Base-by-base conservation (phyloP, 129 eudicot species). In the Flaveria sonorensis region DNA sequence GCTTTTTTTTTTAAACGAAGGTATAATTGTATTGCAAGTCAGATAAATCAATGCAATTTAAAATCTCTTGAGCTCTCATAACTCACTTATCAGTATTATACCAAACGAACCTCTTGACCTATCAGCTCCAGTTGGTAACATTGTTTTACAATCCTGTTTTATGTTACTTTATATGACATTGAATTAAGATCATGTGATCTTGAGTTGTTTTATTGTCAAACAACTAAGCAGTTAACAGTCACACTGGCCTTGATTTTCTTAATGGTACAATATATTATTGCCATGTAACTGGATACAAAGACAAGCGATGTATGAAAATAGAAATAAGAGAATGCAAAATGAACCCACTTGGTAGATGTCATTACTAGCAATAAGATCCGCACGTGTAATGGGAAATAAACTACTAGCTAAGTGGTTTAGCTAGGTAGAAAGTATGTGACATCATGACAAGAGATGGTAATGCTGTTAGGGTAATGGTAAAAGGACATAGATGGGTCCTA, bases 111-210 rank as follows among this genome's bases (percentile, higher is more conserved):
- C 70, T 42, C 43, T 73, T 57, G 68, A 73, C 15, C 45, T 59
- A 23, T 74, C 42, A 56, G 56, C 26, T 60, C 70, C 68, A 24
- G 70, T 57, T 59, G 57, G 45, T 57, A 47, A 74, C 69, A 57
- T 36, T 57, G 68, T 13, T 73, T 24, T 48, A 59, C n/a, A 59
- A 62, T 62, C 43, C 68, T 62, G 45, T 30, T 28, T 14, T 62
- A 16, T 62, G 43, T 62, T 62, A 26, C 5, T 62, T 30, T 18
- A 52, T 52, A 30, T 10, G 60, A 32, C 7, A 73, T 14, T 72
- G 43, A 32, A 56, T 73, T 32, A 73, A 14, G 51, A 42, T 73
- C 20, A 55, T 56, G 53, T 73, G 67, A 55, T 52, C 14, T 53
- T 32, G 77, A 72, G 39, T 56, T 5, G 53, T 73, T 56, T 72